These are phyloP conservation scores for Trichophyton simii DNA, from an alignment of 2,329 filamentous ascomycete species.

Conservation along the genomic window DNA sequence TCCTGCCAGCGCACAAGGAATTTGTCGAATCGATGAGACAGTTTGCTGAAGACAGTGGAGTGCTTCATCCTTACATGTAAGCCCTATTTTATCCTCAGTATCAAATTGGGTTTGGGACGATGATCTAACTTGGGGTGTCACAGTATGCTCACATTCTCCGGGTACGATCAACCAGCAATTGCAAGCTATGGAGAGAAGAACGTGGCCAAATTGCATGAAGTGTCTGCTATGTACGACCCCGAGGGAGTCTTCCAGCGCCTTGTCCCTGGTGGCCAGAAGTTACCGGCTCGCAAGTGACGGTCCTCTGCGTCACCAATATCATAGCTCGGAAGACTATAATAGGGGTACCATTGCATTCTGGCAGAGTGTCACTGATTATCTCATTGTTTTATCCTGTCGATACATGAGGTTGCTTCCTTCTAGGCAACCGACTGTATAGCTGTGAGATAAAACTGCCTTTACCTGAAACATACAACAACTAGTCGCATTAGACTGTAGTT, in stretches of 20 bases:
- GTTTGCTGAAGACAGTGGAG: background rate
- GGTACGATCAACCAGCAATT: conserved; percentile 6
- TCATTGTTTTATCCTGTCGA: no score
- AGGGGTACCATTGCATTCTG: no score
- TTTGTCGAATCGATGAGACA: conserved; percentile 6
- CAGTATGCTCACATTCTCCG: conserved; percentile 8
- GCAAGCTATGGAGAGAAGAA: conserved; percentile 8
- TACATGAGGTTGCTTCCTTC: no score
- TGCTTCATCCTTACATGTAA: conserved; percentile 5
- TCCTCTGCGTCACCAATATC: no score
- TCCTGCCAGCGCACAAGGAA: conserved; percentile 1
- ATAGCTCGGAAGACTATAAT: no score
- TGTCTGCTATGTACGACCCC: conserved; percentile 6
- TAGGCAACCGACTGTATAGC: no score
- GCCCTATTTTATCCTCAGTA: background rate
- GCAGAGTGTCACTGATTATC: no score
- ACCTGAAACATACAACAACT: no score
- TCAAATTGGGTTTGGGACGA: background rate
- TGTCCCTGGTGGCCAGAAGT: conserved; percentile 8
- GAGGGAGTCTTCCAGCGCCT: conserved; percentile 7
- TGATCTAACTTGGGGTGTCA: background rate
- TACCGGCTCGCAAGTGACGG: background rate
- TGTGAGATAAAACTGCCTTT: no score
- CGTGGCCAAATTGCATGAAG: conserved; percentile 1
- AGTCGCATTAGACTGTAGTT: no score